Evolutionary conservation across 495 filamentous ascomycete genomes (phyloP).

Genomic region (Hypomontagnella monticulosa): DNA sequence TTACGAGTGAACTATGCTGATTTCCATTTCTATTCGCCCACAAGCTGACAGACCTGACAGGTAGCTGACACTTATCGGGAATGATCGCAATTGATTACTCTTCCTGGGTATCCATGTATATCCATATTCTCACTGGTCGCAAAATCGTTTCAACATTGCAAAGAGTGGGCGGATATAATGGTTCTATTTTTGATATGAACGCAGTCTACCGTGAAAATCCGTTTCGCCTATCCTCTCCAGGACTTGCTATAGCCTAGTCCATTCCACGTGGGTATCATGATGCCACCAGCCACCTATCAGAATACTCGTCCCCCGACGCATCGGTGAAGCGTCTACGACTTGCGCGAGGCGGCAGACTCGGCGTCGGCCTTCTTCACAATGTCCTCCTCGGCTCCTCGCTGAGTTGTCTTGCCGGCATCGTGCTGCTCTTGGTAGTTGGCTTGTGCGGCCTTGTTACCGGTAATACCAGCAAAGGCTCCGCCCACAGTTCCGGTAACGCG

Average conservation of each 20-base stretch:
- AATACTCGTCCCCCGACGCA: background rate
- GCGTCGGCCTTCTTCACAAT: conserved; percentile 73
- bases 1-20: conserved; percentile 10
- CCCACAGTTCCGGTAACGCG: conserved; percentile 79
- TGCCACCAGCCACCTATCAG: conserved; percentile 3
- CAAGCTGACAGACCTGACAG: conserved; percentile 1
- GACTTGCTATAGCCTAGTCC: background rate
- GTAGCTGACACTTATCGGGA: conserved; percentile 20
- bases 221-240: background rate
- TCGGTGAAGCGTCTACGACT: conserved; percentile 7
- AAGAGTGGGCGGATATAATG: background rate
- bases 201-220: conserved; percentile 16
- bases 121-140: conserved; percentile 11
- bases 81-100: conserved; percentile 16
- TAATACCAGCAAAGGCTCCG: conserved; percentile 71
- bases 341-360: conserved; percentile 33
- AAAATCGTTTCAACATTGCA: conserved; percentile 10
- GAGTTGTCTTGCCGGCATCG: conserved; percentile 84
- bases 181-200: conserved; percentile 19
- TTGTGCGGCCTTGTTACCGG: conserved; percentile 74
- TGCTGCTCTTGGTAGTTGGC: conserved; percentile 70
- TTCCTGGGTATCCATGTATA: background rate
- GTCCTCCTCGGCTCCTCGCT: conserved; percentile 86
- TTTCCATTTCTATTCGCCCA: conserved; percentile 26
- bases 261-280: conserved; percentile 43